A percentile compares a stretch with the other conserved stretches of the same genome.
phyloP scores from a whole-genome alignment of 805 yeast species.

The Candida pseudofarinosa region DNA sequence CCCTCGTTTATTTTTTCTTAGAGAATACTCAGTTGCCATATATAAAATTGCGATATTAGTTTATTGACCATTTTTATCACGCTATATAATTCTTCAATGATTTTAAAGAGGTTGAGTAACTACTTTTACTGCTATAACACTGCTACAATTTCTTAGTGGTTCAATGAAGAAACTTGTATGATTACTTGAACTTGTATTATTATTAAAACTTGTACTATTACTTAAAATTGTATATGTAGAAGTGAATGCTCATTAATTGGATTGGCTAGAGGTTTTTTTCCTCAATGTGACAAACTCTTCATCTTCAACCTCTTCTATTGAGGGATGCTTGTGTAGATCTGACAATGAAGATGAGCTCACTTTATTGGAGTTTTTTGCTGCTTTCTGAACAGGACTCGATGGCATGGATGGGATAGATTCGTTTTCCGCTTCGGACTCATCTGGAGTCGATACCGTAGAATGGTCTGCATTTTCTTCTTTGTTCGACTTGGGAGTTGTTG shows the following conservation, averaged over 20 bases:
- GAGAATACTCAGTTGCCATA: background rate
- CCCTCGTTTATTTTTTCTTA: background rate
- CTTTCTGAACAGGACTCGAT: background rate
- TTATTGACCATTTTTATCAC: background rate
- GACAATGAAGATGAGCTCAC: slow-evolving; percentile 6
- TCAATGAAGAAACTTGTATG: too few species aligned
- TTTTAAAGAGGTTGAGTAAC: too few species aligned
- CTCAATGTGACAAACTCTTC: slow-evolving; percentile 37
- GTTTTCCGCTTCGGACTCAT: background rate
- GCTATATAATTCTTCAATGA: too few species aligned
- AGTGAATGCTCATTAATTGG: slow-evolving; percentile 7
- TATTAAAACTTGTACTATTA: too few species aligned
- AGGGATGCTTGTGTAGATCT: slow-evolving; percentile 23
- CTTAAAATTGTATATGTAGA: background rate
- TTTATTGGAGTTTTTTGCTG: background rate
- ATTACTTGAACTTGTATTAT: too few species aligned
- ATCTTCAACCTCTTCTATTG: slow-evolving; percentile 31
- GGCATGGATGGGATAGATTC: background rate
- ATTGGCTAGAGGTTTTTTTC: slow-evolving; percentile 27
- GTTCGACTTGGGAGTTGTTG: background rate
- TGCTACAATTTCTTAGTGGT: too few species aligned
- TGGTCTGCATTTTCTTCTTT: background rate
- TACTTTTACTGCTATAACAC: too few species aligned
- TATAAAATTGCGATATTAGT: background rate
- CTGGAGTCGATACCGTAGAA: background rate